Evolutionary conservation across 495 filamentous ascomycete species (phyloP).

Genomic region (Aspergillus haitiensis): DNA sequence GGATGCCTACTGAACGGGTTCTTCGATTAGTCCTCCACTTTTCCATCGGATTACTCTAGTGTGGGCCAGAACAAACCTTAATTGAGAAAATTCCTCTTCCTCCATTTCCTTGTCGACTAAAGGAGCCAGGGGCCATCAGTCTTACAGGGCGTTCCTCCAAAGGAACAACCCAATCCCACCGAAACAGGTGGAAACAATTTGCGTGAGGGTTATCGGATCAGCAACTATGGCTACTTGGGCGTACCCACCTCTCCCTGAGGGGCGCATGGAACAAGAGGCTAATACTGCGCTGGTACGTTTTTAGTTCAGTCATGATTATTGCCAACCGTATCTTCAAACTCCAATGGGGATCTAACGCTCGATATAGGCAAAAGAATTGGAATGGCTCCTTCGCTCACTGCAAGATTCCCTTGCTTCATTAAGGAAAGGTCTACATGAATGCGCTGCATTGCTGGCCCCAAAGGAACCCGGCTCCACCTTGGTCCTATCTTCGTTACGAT

Average conservation of each 20-base stretch:
- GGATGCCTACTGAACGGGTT: conserved; percentile 1
- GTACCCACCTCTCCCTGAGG: conserved; percentile 68
- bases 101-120: conserved; percentile 5
- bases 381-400: conserved; percentile 82
- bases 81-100: conserved; percentile 8
- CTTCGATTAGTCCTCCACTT: conserved; percentile 7
- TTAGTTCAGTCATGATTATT: background rate
- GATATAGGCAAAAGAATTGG: conserved; percentile 68
- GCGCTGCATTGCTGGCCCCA: conserved; percentile 77
- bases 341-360: background rate
- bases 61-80: conserved; percentile 23
- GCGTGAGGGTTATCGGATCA: conserved; percentile 8
- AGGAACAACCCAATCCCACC: background rate
- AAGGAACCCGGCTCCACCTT: conserved; percentile 81
- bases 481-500: conserved; percentile 80
- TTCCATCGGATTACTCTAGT: conserved; percentile 22
- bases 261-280: conserved; percentile 64
- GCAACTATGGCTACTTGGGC: conserved; percentile 68
- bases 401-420: conserved; percentile 74
- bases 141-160: conserved; percentile 2
- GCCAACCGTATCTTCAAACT: background rate
- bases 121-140: background rate
- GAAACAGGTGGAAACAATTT: conserved; percentile 1
- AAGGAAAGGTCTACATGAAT: conserved; percentile 85
- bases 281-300: conserved; percentile 64